Base-by-base conservation (phyloP, 305 asterid species). In the Euphrasia arctica region DNA sequence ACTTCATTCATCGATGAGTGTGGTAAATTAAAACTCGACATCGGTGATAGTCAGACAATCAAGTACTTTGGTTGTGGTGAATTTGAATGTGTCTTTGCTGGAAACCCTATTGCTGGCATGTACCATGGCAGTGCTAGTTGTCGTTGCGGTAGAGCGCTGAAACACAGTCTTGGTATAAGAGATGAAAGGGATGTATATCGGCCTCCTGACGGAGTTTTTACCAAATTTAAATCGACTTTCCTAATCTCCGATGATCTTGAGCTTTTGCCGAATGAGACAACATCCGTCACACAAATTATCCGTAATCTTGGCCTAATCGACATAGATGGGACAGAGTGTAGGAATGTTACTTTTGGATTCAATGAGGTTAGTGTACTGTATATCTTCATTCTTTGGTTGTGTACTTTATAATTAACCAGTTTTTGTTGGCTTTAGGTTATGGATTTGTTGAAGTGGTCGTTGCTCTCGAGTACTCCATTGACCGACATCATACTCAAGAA, bases 381-480 rank as follows among this genome's bases (percentile, higher is more conserved):
- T 25, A 1, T 54, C 8, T 34, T 34, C 6, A 25, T 25, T 9
- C 14, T 8, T 54, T 25, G 4, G 2, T 27, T 54, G 31, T 54
- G 8, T 54, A 18, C 4, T 22, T 15, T 50, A 14, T 4, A 12
- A 12, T 25, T 13, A 11, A 11, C 7, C 13, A 6, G 5, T 50
- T 3, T 25, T 3, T 51, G 50, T 43, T 56, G 13, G 8, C 3
- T 9, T 32, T 22, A 72, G 76, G 9, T 66, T 4, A 69, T 71
- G 63, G 50, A 54, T 34, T 63, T 78, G 70, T 70, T 78, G 45
- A 58, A 48, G 73, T 51, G 63, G 1, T 63, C 71, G 9, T 60
- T 77, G 25, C 2, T 73, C 27, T 70, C 81, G 10, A 22, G 13
- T 4, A 72, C 75, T 54, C 78, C 78, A 0, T 31, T 73, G 27